A percentile compares a stretch with the other conserved stretches of the same genome.
phyloP scores from a whole-genome alignment of 139 green algal genomes.

The Bryopsis sp. region DNA sequence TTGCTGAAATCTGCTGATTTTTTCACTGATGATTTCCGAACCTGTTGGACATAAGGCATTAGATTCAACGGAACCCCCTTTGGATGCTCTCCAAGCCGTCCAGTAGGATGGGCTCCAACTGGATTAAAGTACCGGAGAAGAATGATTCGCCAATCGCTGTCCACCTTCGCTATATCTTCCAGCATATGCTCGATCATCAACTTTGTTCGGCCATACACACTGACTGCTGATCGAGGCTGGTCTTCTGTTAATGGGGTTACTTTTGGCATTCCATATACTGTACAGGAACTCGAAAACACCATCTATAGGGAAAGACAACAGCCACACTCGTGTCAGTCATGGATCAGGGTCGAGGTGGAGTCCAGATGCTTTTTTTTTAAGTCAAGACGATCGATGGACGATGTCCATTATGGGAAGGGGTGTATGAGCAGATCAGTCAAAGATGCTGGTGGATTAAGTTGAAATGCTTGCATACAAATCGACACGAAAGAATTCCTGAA shows the following conservation, averaged over 20 bases:
- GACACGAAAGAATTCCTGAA: too few species aligned
- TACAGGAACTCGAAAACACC: slow-evolving; percentile 88
- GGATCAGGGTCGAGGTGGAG: too few species aligned
- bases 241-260: slow-evolving; percentile 84
- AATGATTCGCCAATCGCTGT: slow-evolving; percentile 78
- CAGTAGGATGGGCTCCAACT: slow-evolving; percentile 73
- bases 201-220: slow-evolving; percentile 95
- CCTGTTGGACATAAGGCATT: slow-evolving; percentile 97
- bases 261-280: slow-evolving; percentile 89
- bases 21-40: too few species aligned
- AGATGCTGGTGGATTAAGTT: too few species aligned
- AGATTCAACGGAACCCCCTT: slow-evolving; percentile 97
- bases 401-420: too few species aligned
- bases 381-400: too few species aligned
- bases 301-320: too few species aligned
- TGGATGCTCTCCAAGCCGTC: slow-evolving; percentile 89
- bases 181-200: slow-evolving; percentile 86
- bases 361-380: too few species aligned
- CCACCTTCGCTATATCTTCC: slow-evolving; percentile 35
- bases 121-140: slow-evolving; percentile 93
- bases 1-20: too few species aligned
- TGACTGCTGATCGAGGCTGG: slow-evolving; percentile 60
- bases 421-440: too few species aligned
- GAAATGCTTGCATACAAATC: too few species aligned
- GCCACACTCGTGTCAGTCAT: too few species aligned